Evolutionary conservation across 2,329 filamentous ascomycete genomes (phyloP), one percentile per base, ranked within the genome.

Genomic region (Nemania sp.): DNA sequence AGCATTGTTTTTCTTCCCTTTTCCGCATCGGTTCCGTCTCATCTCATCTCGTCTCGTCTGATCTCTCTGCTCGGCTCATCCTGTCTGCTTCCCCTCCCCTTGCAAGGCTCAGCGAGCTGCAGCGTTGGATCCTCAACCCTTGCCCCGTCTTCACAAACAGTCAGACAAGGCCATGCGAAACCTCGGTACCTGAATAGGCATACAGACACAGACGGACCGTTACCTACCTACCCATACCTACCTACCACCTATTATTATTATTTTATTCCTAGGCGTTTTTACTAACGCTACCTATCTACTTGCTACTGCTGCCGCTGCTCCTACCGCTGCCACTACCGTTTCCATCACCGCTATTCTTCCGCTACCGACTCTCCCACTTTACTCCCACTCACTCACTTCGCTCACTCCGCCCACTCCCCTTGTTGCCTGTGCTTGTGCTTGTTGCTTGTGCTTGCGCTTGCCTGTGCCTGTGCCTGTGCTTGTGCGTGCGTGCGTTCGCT

Each of bases 341-440:
- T 12, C 13, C 35, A 42, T 10, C 20, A 17, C 53, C 21, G 39
- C 37, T 37, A 43, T 37, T 15, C 15, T 4, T n/a, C 37, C 13
- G 12, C 7, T n/a, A 45, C 55, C 40, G 3, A 25, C 34, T n/a
- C 57, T 47, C 18, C 47, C 34, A 34, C 57, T 40, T 21, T 34
- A 39, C 35, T 42, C 20, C 5, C n/a, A n/a, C 50, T 42, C n/a
- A 40, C 42, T 18, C 42, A 40, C 43, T 25, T 21, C 29, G 21
- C 5, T 21, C 35, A 32, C 18, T 54, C 47, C 49, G 20, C 17
- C 40, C 65, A 66, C 67, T 65, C 66, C 64, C 64, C 64, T 70
- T 48, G 32, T 65, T 67, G 62, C 67, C 50, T 57, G 37, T 40
- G 17, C 49, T 34, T 46, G 37, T 40, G 25, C 53, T 11, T 64